Evolutionary conservation across 805 yeast genomes (phyloP), one percentile per base, ranked within the genome.

Genomic region (Metschnikowia santaceciliae): DNA sequence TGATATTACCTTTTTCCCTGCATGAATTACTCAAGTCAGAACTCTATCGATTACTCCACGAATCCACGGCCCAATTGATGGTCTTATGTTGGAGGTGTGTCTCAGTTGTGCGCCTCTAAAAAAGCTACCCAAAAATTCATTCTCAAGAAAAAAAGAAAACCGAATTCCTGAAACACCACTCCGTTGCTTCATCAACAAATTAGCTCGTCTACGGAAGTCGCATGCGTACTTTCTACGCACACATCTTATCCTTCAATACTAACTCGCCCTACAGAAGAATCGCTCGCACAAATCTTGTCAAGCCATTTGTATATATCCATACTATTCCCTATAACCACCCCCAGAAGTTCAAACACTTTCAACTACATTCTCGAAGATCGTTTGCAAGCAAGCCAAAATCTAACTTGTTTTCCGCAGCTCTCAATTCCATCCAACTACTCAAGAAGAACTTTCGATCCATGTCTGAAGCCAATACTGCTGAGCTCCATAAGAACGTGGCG

Each of bases 401-500:
- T 37, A 42, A 34, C 22, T 42, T 42, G 32, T 20, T 42, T 6
- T n/a, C 37, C 15, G 20, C 37, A 42, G 46, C 46, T 42, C 32
- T 42, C 11, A 32, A 42, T 15, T 42, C 46, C 32, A 14, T 33
- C 32, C 33, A 23, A 33, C 33, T 34, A n/a, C 43, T 42, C 15
- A 42, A 32, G 38, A 42, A 42, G 15, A 42, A 32, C 22, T 6
- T 45, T 19, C 46, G 35, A 48, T 45, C 47, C 23, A 58, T 58
- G 61, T 53, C 59, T 6, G 61, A 57, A 22, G 48, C 50, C n/a
- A 51, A 58, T 44, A 56, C 48, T 34, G 30, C 49, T 40, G 55
- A 51, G 44, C 61, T 58, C 49, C 62, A 58, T 50, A 23, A 61
- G 46, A 57, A 65, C 6, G 72, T 91, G 59, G 84, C 97, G 32